Evolutionary conservation across 805 yeast species (phyloP), one percentile per base, ranked within the genome.

Genomic region (Zygotorulaspora danielsina): DNA sequence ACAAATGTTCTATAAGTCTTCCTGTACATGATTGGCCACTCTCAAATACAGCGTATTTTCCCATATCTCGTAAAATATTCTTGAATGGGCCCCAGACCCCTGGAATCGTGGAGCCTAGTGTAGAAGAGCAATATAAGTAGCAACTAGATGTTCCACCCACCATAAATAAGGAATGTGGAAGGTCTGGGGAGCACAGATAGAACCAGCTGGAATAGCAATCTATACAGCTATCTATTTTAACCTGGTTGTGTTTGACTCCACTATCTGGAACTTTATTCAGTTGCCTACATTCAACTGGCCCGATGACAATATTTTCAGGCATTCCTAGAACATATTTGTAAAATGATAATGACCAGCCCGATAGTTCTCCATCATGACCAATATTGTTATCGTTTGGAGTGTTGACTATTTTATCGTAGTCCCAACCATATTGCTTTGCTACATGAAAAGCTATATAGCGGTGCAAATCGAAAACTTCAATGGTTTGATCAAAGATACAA

Each of bases 101-200:
- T 0, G 66, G 61, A 1, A 65, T 48, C 2, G 51, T 43, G 1
- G 27, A 32, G 3, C 19, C 37, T 9, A 13, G 6, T 0, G 42
- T 19, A 0, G 42, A 46, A 18, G 63, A 58, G 0, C 65, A 63
- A 9, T 63, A 48, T 10, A 76, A 45, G 44, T 66, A 76, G 45
- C 84, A 78, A 0, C 82, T 76, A 5, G 81, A 75, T 0, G 83
- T 78, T 0, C 83, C 83, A 1, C 81, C 84, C 5, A 76, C 72
- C 71, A 76, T 66, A 1, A 74, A 63, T 17, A 77, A 46, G 4
- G 66, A 50, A 5, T 48, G 37, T 6, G 46, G 44, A 1, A 54
- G 38, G 4, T 42, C 24, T 2, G 44, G 25, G 2, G 64, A 59
- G 22, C 64, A 56, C 1, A 70, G 59, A 0, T 73, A 61, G 10